phyloP scores from a whole-genome alignment of 1,284 basidiomycete genomes.

The Acaromyces ingoldii region DNA sequence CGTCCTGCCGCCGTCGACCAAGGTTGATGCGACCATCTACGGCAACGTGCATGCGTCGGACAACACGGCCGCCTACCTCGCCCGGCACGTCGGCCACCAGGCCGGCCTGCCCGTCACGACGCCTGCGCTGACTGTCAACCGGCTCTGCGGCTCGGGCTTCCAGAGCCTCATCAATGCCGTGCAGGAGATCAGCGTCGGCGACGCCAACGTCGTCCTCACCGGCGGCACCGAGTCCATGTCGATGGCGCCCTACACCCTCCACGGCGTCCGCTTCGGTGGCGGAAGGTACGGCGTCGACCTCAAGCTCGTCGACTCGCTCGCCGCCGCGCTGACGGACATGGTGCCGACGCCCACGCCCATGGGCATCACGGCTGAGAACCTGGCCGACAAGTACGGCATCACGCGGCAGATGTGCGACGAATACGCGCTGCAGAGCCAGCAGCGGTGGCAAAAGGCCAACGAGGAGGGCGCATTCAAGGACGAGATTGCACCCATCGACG shows the following conservation, averaged over 20 bases:
- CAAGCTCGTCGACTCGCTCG: conserved; percentile 59
- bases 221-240: conserved; percentile 99
- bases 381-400: conserved; percentile 79
- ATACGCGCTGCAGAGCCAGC: conserved; percentile 52
- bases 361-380: conserved; percentile 74
- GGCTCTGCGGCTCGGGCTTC: conserved; percentile 94
- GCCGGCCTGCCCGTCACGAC: conserved; percentile 63
- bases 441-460: conserved; percentile 53
- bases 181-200: conserved; percentile 81
- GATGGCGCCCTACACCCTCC: conserved; percentile 64
- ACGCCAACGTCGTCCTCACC: conserved; percentile 74
- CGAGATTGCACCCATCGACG: conserved; percentile 51
- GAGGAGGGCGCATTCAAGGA: conserved; percentile 54
- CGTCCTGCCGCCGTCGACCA: conserved; percentile 52
- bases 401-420: conserved; percentile 76
- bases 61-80: conserved; percentile 77
- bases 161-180: conserved; percentile 89
- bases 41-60: conserved; percentile 46
- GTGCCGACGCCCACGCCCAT: conserved; percentile 57
- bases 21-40: conserved; percentile 54
- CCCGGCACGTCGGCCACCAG: conserved; percentile 84
- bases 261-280: conserved; percentile 51
- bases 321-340: conserved; percentile 57
- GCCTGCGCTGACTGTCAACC: conserved; percentile 59
- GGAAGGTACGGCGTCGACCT: conserved; percentile 56